Evolutionary conservation across 177 flowering plant species (phyloP), one percentile per base, ranked within the genome.

Genomic region (Tripterygium wilfordii): DNA sequence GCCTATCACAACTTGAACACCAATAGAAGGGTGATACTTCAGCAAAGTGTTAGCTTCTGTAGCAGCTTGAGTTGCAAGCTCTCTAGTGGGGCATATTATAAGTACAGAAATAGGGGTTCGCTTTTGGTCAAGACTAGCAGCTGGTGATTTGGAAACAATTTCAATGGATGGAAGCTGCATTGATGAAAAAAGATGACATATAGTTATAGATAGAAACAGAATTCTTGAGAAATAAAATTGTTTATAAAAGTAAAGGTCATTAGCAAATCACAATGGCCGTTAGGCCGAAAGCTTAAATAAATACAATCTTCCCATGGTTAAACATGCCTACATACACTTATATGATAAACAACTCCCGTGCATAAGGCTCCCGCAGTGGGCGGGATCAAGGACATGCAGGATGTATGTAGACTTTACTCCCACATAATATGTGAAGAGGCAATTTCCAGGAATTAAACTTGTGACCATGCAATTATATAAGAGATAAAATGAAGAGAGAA

Each of bases 111-210:
- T 76, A 24, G 96, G 94, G 35, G 94, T 71, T 35, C 83, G 66
- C 71, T 68, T 90, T 53, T 81, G 75, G 60, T 94, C 97, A 54
- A 78, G 85, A 39, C 26, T 73, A 53, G 36, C 35, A 37, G 88
- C 68, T 49, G 87, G 79, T 35, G 76, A 68, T 31, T 85, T 85
- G 46, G 56, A 68, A 16, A 94, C 65, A 21, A 63, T 74, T 77
- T 94, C 99, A 65, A 94, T 87, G 42, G 97, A 73, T 18, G 99
- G 99, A 65, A 94, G 95, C 99, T 94, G 89, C 61, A n/a, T n/a
- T n/a, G n/a, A 79, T 72, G 35, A 19, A 53, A 53, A 31, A 64
- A 42, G 25, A 4, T 20, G 4, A 40, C 8, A 35, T n/a, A n/a
- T n/a, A n/a, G n/a, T n/a, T n/a, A n/a, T n/a, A n/a, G n/a, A n/a